These are phyloP conservation scores for Chlorella sp. DNA, from an alignment of 139 green algal genomes.

Conservation along the genomic window DNA sequence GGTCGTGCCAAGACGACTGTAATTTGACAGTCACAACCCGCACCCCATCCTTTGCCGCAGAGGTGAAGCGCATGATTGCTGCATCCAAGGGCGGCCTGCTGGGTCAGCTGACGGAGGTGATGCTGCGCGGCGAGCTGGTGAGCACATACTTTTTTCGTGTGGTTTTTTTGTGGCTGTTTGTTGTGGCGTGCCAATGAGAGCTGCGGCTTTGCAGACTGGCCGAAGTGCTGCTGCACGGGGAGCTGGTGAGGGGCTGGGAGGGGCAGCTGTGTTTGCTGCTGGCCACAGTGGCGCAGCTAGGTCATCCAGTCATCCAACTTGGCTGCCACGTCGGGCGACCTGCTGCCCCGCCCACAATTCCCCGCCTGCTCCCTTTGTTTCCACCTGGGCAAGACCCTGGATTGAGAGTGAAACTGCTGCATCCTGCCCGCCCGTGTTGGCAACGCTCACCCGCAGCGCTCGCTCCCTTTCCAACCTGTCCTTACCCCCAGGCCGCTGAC, in stretches of 20 bases:
- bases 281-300: not conserved
- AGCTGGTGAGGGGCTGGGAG: not conserved
- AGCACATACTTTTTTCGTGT: not conserved
- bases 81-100: conserved; percentile 3
- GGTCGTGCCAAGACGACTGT: not conserved
- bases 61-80: conserved; percentile 45
- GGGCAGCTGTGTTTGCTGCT: too few relatives aligned
- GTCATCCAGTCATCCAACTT: too few relatives aligned
- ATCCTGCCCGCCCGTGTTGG: not conserved
- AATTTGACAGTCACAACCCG: not conserved
- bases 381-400: not conserved
- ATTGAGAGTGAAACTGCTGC: not conserved
- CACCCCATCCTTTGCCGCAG: not conserved
- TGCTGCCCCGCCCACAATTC: not conserved
- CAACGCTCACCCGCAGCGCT: not conserved
- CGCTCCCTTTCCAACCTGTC: not conserved
- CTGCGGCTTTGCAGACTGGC: too few relatives aligned
- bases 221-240: too few relatives aligned
- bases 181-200: not conserved
- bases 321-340: not conserved
- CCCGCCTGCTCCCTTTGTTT: too few relatives aligned
- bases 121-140: conserved; percentile 25
- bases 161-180: not conserved
- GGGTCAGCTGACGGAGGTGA: not conserved
- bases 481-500: too few relatives aligned